Evolutionary conservation across 140 eudicot species (phyloP).

Genomic region (Erigeron philadelphicus): DNA sequence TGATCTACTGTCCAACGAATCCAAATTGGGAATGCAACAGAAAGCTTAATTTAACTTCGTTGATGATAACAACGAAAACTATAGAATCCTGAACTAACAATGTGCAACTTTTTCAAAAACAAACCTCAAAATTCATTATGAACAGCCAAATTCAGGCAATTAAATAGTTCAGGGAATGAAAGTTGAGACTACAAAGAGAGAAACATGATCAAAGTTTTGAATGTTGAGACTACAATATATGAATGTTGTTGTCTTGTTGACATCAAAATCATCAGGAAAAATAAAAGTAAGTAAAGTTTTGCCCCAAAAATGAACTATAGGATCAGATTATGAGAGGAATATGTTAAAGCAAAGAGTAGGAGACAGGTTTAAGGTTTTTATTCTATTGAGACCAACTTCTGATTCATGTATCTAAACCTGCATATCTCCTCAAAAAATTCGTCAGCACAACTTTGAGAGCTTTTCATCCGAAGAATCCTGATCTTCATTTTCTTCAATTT

Average conservation of each 20-base stretch:
- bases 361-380: constrained; percentile 28
- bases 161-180: neutral
- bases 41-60: neutral
- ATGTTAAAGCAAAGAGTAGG: neutral
- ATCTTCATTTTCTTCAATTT: constrained; percentile 65
- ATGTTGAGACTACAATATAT: no score
- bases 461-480: constrained; percentile 85
- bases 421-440: constrained; percentile 86
- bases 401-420: constrained; percentile 59
- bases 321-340: constrained; percentile 9
- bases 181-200: neutral
- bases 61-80: neutral
- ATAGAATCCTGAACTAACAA: neutral
- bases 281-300: constrained; percentile 1
- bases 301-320: constrained; percentile 6
- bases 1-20: neutral
- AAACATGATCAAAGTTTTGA: neutral
- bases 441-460: constrained; percentile 83
- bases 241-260: neutral
- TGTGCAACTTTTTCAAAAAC: neutral
- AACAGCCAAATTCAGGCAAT: neutral
- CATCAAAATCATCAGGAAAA: constrained; percentile 20
- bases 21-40: neutral
- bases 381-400: constrained; percentile 56
- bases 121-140: neutral